Percentiles rank a stretch among this genome's conserved stretches.
Evolutionary conservation across 768 basidiomycete species (phyloP).

Genomic region (Leucosporidium creatinivorum): DNA sequence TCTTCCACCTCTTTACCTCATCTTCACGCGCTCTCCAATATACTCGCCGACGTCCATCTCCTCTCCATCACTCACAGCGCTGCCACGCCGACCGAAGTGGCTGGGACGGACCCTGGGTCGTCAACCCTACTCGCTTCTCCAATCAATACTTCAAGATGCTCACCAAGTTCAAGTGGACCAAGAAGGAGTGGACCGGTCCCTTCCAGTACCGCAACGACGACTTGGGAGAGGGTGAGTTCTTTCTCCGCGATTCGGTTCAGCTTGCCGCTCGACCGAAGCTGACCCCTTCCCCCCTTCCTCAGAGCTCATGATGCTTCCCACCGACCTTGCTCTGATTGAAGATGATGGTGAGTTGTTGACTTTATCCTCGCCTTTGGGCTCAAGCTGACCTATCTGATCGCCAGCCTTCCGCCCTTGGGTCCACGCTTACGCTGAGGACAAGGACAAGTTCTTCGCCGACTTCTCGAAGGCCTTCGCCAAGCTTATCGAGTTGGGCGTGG

Average conservation of each 20-base stretch:
- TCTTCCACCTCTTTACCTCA: no score
- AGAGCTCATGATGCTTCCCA: slow-evolving; percentile 31
- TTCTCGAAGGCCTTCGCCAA: slow-evolving; percentile 70
- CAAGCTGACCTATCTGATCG: no score
- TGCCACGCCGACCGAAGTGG: slow-evolving; percentile 80
- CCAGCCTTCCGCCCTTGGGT: slow-evolving; percentile 83
- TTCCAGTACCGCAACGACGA: slow-evolving; percentile 21
- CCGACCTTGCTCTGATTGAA: slow-evolving; percentile 46
- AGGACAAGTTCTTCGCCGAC: slow-evolving; percentile 85
- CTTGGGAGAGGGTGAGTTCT: slow-evolving; percentile 15
- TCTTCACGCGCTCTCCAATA: no score
- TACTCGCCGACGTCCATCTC: no score
- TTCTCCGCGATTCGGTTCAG: no score
- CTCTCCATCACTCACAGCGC: slow-evolving; percentile 40
- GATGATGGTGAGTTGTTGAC: slow-evolving; percentile 45
- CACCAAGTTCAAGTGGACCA: slow-evolving; percentile 29
- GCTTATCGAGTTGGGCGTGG: slow-evolving; percentile 84
- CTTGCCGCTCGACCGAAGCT: background rate
- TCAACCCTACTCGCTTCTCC: slow-evolving; percentile 29
- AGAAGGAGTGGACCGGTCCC: slow-evolving; percentile 23
- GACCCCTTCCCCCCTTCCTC: no score
- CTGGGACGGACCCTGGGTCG: slow-evolving; percentile 70
- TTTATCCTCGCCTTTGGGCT: no score
- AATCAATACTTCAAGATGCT: slow-evolving; percentile 32
- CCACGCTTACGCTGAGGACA: slow-evolving; percentile 73